Base-by-base conservation (phyloP, 2,329 filamentous ascomycete genomes). In the Nemania diffusa region DNA sequence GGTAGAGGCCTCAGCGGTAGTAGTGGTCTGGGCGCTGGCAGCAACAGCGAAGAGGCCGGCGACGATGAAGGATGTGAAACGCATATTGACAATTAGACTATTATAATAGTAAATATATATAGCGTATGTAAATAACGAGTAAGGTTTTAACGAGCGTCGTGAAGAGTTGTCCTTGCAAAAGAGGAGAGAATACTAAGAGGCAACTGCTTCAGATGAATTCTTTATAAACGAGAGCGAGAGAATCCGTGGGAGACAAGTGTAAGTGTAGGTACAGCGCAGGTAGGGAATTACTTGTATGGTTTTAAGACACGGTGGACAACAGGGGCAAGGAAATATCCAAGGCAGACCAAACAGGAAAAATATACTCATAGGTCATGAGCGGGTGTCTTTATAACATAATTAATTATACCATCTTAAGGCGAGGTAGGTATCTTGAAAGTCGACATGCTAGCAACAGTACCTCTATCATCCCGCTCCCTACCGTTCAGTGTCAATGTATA, bases 61-160 rank as follows among this genome's bases (percentile, higher is more conserved):
- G 72, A 83, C 73, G 77, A 88, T 48, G 78, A 85, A 72, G 73
- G 83, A 76, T 70, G 84, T 79, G 83, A 87, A 85, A 80, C 85
- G 87, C 87, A 89, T 89, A 44, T 81, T 87, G 82, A 72, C 60
- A 51, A 76, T 68, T 76, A 68, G 44, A 67, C 58, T 72, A 69
- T 74, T 69, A 73, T 59, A 70, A 64, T n/a, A 17, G 27, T 40
- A 29, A 32, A 40, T 56, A 62, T 50, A 48, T 61, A 57, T 64
- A 62, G 34, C 56, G 57, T 62, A 62, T 52, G 52, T 62, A 63
- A 40, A 53, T 56, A 37, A 57, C 52, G 15, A 53, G 8, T 27
- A 51, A 24, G 37, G 51, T 32, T 53, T 61, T 50, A 69, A 69
- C 67, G 67, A 69, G 53, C 17, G 67, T 67, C 13, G 60, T 57